phyloP scores from a whole-genome alignment of 192 early-diverging fungal genomes.

The Umbelopsis sp. region DNA sequence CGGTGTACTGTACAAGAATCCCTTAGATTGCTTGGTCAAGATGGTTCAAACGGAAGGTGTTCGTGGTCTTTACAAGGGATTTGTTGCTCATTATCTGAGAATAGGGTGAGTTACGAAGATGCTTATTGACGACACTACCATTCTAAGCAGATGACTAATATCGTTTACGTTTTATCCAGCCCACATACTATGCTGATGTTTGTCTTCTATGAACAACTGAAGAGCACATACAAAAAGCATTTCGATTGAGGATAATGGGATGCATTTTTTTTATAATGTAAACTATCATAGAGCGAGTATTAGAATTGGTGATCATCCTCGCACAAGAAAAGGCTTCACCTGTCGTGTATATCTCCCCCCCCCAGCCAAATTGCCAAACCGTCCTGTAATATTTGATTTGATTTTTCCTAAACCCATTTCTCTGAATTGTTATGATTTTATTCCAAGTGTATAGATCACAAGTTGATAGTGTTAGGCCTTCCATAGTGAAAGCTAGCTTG shows the following conservation, averaged over 20 bases:
- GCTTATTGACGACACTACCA: no score
- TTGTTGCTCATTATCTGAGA: slow-evolving; percentile 86
- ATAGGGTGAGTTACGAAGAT: slow-evolving; percentile 84
- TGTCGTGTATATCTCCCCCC: slow-evolving; percentile 4
- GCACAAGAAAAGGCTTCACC: not conserved
- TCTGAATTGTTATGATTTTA: not conserved
- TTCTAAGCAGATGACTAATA: not conserved
- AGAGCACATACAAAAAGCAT: slow-evolving; percentile 24
- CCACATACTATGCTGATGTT: slow-evolving; percentile 94
- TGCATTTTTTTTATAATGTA: slow-evolving; percentile 2
- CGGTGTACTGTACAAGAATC: slow-evolving; percentile 79
- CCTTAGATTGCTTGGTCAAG: slow-evolving; percentile 86
- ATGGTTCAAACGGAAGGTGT: slow-evolving; percentile 82
- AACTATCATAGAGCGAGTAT: slow-evolving; percentile 6
- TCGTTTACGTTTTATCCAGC: slow-evolving; percentile 38
- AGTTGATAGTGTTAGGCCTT: no score
- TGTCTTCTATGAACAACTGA: slow-evolving; percentile 85
- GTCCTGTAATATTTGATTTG: slow-evolving; percentile 15
- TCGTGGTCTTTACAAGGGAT: slow-evolving; percentile 89
- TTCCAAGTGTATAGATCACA: no score
- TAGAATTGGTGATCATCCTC: not conserved
- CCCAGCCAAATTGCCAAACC: not conserved
- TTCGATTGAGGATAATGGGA: slow-evolving; percentile 1
- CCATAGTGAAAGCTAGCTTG: no score
- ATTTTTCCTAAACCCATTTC: not conserved